Base-by-base conservation (phyloP, 1,284 basidiomycete species). In the Tylopilus sp. region DNA sequence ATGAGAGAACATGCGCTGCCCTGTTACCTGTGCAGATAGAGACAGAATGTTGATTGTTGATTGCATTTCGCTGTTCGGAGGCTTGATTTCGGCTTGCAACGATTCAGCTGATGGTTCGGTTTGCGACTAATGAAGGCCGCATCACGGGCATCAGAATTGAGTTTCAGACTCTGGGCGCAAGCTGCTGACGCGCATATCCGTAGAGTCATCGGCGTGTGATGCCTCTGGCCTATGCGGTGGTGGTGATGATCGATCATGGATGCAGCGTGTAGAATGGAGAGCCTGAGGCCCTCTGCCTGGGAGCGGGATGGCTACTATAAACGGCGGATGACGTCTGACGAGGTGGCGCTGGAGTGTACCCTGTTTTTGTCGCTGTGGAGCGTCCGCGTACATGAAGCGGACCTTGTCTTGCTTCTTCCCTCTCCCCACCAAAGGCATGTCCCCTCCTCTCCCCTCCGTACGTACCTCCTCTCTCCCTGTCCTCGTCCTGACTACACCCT, bases 351-450 rank as follows among this genome's bases (percentile, higher is more conserved):
- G 42, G 51, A 49, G 58, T 60, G 58, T 51, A 67, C 66, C 63
- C 63, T 65, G 63, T 69, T 69, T 64, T 69, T 57, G 63, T 64
- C 62, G 58, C 50, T 69, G 63, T 65, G 63, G 63, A 65, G 63
- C 65, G 14, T 55, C 42, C 57, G 65, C 63, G 62, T 68, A 55
- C 58, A 65, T 65, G 55, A 63, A n/a, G 44, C 53, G 49, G 45
- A 44, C 48, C 46, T 41, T 53, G 44, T 51, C 49, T 28, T 30
- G 36, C 50, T 48, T 44, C 48, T 44, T 42, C 34, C 49, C 46
- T 50, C 42, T 20, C 26, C 34, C 48, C 33, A 44, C 21, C 33
- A 39, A 31, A 38, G 43, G 36, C 26, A 63, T 65, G 62, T 29
- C 41, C 46, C 52, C 35, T 20, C 9, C 62, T 5, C 24, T 51